Evolutionary conservation across 208 protist species (phyloP).

Genomic region (Leishmania lainsoni): DNA sequence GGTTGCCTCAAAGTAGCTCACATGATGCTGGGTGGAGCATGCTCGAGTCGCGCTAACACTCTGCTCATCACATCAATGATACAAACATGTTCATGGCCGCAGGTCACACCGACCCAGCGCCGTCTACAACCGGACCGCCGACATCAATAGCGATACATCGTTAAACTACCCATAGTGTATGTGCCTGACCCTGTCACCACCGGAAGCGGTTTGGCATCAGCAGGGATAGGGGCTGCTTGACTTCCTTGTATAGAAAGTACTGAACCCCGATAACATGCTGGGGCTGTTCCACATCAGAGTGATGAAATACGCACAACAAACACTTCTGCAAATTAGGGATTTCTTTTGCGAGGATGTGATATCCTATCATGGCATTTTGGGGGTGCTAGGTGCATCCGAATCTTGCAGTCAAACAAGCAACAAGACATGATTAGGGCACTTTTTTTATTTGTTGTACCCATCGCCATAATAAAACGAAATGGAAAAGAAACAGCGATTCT

Average conservation of each 20-base stretch:
- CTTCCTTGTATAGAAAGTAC: not conserved
- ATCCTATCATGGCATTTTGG: not conserved
- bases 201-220: not conserved
- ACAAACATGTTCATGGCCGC: not conserved
- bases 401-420: not conserved
- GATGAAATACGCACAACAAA: not conserved
- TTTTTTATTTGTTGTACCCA: slow-evolving; percentile 4
- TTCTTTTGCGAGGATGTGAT: not conserved
- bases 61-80: not conserved
- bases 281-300: not conserved
- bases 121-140: not conserved
- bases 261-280: not conserved
- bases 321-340: not conserved
- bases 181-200: not conserved
- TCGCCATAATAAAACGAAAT: not conserved
- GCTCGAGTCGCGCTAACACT: not conserved
- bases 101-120: not conserved
- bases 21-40: not conserved
- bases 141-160: not conserved
- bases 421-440: not conserved
- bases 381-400: not conserved
- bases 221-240: slow-evolving; percentile 2
- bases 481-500: not conserved
- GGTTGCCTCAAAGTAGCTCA: not conserved
- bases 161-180: not conserved